Conservation (phyloP, 2,329 filamentous ascomycete species). For the Epicoccum sorghinum region DNA sequence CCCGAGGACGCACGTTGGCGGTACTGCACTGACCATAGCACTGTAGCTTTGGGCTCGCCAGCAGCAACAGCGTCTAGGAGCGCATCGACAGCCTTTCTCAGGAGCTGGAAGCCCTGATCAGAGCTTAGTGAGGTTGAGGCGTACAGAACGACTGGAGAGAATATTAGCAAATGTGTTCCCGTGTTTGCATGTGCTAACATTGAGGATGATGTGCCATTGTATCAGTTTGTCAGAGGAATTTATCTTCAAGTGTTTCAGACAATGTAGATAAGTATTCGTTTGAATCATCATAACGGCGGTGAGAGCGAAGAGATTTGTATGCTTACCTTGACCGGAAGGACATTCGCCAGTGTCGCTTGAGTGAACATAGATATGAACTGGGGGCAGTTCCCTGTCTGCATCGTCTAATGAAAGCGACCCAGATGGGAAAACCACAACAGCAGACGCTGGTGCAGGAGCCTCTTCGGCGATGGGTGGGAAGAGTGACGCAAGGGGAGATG, state of each 20-base stretch:
- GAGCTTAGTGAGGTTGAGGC: slow-evolving; percentile 54
- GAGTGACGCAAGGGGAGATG: slow-evolving; percentile 66
- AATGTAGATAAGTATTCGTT: slow-evolving; percentile 99
- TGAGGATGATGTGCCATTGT: slow-evolving; percentile 44
- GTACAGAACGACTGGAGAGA: slow-evolving; percentile 62
- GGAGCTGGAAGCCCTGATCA: slow-evolving; percentile 39
- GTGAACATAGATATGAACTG: slow-evolving; percentile 71
- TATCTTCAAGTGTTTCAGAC: slow-evolving; percentile 94
- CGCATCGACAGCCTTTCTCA: slow-evolving; percentile 50
- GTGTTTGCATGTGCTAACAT: slow-evolving; percentile 5
- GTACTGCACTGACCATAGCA: slow-evolving; percentile 62
- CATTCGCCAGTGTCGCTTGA: slow-evolving; percentile 94
- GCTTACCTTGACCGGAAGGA: slow-evolving; percentile 87
- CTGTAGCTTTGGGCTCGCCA: slow-evolving; percentile 38
- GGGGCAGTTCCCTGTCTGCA: slow-evolving; percentile 43
- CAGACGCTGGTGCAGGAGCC: slow-evolving; percentile 74
- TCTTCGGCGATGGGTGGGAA: slow-evolving; percentile 78
- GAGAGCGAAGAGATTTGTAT: slow-evolving; percentile 14
- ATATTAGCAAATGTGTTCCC: slow-evolving; percentile 43
- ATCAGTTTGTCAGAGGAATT: slow-evolving; percentile 88
- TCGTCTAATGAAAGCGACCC: slow-evolving; percentile 56
- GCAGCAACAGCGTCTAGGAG: slow-evolving; percentile 51
- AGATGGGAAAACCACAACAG: slow-evolving; percentile 70
- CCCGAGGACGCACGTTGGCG: slow-evolving; percentile 50
- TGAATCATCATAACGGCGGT: slow-evolving; percentile 76